Conservation (phyloP, 2,329 filamentous ascomycete species). For the Hymenoscyphus infarciens region DNA sequence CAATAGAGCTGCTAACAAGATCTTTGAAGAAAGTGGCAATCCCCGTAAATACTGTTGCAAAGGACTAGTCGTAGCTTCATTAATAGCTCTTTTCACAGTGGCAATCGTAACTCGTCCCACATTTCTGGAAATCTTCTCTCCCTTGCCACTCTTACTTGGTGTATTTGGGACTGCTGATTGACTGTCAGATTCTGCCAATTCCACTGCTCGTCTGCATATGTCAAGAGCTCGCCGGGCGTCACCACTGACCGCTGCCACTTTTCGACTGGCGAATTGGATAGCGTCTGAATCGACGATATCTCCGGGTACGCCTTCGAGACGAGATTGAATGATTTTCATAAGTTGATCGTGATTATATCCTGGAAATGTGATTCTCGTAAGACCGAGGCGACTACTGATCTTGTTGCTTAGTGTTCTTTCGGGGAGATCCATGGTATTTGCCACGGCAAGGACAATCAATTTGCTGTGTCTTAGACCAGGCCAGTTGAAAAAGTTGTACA, state of each 20-base stretch:
- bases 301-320: conserved; percentile 81
- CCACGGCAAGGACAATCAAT: conserved; percentile 92
- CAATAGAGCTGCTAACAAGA: conserved; percentile 80
- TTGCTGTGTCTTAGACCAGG: conserved; percentile 86
- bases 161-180: conserved; percentile 47
- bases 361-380: conserved; percentile 94
- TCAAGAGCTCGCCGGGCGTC: conserved; percentile 90
- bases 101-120: conserved; percentile 76
- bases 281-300: conserved; percentile 91
- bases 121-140: conserved; percentile 20
- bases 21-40: conserved; percentile 76
- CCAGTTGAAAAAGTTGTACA: conserved; percentile 99
- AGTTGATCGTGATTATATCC: conserved; percentile 97
- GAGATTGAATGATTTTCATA: conserved; percentile 96
- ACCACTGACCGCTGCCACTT: conserved; percentile 93
- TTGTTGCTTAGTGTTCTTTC: conserved; percentile 97
- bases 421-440: conserved; percentile 97
- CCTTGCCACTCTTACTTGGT: conserved; percentile 55
- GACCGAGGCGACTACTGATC: conserved; percentile 83
- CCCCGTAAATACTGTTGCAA: conserved; percentile 83
- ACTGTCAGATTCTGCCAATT: conserved; percentile 78
- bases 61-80: conserved; percentile 89
- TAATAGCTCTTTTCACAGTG: conserved; percentile 90
- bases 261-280: conserved; percentile 91
- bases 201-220: conserved; percentile 91